Evolutionary conservation across 257 asterid species (phyloP).

Genomic region (Solanum bulbocastanum): DNA sequence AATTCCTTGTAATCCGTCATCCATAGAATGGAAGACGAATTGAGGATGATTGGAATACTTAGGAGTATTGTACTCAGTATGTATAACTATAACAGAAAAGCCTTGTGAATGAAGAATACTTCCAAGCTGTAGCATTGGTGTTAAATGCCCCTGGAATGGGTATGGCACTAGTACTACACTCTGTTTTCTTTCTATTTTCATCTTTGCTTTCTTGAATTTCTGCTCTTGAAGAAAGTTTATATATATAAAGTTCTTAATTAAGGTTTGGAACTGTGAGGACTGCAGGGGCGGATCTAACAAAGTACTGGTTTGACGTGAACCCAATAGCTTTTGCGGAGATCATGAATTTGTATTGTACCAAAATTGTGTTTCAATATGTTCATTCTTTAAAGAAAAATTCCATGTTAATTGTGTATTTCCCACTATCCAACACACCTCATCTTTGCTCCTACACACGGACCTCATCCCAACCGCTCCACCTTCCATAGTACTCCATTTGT

Average conservation of each 20-base stretch:
- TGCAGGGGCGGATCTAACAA: not conserved
- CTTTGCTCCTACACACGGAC: not conserved
- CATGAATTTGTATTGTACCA: not conserved
- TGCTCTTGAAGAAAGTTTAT: not conserved
- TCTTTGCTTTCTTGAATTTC: not conserved
- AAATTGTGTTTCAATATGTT: not conserved
- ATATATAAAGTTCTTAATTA: not conserved
- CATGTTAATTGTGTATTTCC: too few species aligned
- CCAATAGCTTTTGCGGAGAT: not conserved
- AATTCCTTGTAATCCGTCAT: not conserved
- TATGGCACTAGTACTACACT: conserved; percentile 18
- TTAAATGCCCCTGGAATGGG: conserved; percentile 48
- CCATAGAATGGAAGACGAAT: conserved; percentile 16
- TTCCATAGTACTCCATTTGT: not conserved
- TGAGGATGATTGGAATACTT: conserved; percentile 29
- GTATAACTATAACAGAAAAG: conserved; percentile 26
- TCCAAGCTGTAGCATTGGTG: conserved; percentile 42
- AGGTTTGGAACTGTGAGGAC: not conserved
- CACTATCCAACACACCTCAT: not conserved
- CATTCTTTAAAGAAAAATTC: too few species aligned
- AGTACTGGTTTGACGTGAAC: not conserved
- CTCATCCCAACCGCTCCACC: not conserved
- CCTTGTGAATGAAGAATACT: conserved; percentile 36
- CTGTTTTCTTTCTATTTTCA: not conserved
- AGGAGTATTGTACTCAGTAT: conserved; percentile 30